Percentiles rank a stretch among this genome's conserved stretches.
Evolutionary conservation across 2,329 filamentous ascomycete species (phyloP).

Genomic region (Paraphoma sp.): DNA sequence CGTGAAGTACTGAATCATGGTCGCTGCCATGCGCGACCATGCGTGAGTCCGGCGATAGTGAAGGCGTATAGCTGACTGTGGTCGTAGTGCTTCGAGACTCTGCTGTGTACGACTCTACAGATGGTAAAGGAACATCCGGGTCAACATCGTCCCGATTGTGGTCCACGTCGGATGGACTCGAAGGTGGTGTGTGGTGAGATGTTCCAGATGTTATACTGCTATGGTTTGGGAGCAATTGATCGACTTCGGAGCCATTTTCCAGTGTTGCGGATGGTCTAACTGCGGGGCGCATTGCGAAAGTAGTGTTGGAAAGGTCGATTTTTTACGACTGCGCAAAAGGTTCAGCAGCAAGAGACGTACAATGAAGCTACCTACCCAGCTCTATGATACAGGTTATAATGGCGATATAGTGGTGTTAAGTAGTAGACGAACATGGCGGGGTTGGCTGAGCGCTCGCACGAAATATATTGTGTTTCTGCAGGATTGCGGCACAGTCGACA

Average conservation of each 20-base stretch:
- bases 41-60: neutral
- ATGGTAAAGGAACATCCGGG: slow-evolving; percentile 15
- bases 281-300: too few relatives aligned
- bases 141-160: neutral
- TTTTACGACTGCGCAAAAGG: too few relatives aligned
- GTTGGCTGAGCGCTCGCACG: too few relatives aligned
- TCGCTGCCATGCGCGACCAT: neutral
- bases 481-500: too few relatives aligned
- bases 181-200: slow-evolving; percentile 4
- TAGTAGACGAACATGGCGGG: too few relatives aligned
- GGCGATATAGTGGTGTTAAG: too few relatives aligned
- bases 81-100: slow-evolving; percentile 9
- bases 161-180: neutral
- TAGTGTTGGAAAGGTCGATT: too few relatives aligned
- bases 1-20: slow-evolving; percentile 1
- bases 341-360: too few relatives aligned
- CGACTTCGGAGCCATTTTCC: neutral
- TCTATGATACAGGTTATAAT: too few relatives aligned
- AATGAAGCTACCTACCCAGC: too few relatives aligned
- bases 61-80: slow-evolving; percentile 9
- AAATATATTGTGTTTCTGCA: too few relatives aligned
- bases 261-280: too few relatives aligned
- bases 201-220: slow-evolving; percentile 1
- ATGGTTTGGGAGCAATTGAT: neutral
- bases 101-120: slow-evolving; percentile 9